Conservation (phyloP, 495 filamentous ascomycete genomes). For the Penicillium egyptiacum region DNA sequence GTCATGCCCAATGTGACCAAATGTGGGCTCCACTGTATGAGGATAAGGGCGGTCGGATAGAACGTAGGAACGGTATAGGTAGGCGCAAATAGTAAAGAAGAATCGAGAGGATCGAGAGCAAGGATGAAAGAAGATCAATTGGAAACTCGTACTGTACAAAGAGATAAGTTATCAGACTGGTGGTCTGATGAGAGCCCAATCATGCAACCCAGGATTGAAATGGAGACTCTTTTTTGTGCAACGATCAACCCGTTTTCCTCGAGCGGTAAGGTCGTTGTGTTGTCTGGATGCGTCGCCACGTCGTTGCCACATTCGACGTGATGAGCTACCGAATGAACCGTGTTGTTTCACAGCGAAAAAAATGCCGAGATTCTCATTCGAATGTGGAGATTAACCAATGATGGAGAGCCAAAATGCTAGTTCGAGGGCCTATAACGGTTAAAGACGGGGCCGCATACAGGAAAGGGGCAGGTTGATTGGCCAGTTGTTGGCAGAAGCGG, state of each 20-base stretch:
- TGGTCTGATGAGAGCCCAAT: constrained; percentile 14
- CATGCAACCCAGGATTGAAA: constrained; percentile 24
- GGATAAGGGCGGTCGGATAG: not conserved
- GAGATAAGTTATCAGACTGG: constrained; percentile 15
- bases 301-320: constrained; percentile 3
- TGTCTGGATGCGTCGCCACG: constrained; percentile 8
- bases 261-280: constrained; percentile 8
- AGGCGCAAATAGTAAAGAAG: not conserved
- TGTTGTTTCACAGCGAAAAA: not conserved
- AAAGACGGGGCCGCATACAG: not conserved
- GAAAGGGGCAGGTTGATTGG: constrained; percentile 2
- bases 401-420: not conserved
- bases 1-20: constrained; percentile 24
- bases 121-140: not conserved
- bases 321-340: not conserved
- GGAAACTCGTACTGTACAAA: not conserved
- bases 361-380: constrained; percentile 2
- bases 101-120: not conserved
- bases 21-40: not conserved
- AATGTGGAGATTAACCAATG: constrained; percentile 1
- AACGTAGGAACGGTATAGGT: not conserved
- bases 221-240: not conserved
- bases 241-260: not conserved
- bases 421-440: constrained; percentile 4
- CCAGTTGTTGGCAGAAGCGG: not conserved